Percentiles rank a stretch among this genome's conserved stretches.
These are phyloP conservation scores for Candida jianshihensis DNA, from an alignment of 805 yeast species.

Conservation along the genomic window DNA sequence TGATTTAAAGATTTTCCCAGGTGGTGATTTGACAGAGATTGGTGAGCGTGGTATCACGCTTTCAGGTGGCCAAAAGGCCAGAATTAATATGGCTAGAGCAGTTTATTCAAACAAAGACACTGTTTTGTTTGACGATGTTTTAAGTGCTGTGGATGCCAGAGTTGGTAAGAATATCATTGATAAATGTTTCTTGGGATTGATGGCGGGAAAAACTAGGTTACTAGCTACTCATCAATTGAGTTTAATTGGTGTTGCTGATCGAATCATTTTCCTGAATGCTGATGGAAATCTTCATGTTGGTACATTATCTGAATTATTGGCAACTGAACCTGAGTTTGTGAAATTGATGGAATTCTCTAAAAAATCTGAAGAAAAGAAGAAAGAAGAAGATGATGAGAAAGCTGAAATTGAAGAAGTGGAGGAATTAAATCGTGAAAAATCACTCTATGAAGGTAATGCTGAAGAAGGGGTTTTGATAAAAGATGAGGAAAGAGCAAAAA, in stretches of 20 bases:
- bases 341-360: constrained; percentile 39
- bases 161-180: constrained; percentile 67
- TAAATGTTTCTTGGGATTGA: constrained; percentile 46
- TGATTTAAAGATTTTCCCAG: constrained; percentile 55
- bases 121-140: constrained; percentile 62
- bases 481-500: constrained; percentile 54
- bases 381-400: constrained; percentile 11
- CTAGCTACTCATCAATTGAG: constrained; percentile 76
- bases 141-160: constrained; percentile 73
- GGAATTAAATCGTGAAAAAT: constrained; percentile 14
- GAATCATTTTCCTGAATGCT: constrained; percentile 54
- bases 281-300: constrained; percentile 55
- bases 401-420: constrained; percentile 17
- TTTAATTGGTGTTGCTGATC: constrained; percentile 54
- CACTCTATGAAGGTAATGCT: constrained; percentile 11
- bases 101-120: constrained; percentile 59
- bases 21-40: constrained; percentile 63
- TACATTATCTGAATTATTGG: constrained; percentile 42
- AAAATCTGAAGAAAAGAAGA: constrained; percentile 21
- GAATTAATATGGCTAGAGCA: constrained; percentile 64
- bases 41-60: constrained; percentile 74
- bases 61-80: constrained; percentile 77
- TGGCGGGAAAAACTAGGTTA: constrained; percentile 50
- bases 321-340: constrained; percentile 35
- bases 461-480: constrained; percentile 31